A percentile compares a stretch with the other conserved stretches of the same genome.
Evolutionary conservation across 2,329 filamentous ascomycete species (phyloP).

Genomic region (Basipetospora chlamydospora): DNA sequence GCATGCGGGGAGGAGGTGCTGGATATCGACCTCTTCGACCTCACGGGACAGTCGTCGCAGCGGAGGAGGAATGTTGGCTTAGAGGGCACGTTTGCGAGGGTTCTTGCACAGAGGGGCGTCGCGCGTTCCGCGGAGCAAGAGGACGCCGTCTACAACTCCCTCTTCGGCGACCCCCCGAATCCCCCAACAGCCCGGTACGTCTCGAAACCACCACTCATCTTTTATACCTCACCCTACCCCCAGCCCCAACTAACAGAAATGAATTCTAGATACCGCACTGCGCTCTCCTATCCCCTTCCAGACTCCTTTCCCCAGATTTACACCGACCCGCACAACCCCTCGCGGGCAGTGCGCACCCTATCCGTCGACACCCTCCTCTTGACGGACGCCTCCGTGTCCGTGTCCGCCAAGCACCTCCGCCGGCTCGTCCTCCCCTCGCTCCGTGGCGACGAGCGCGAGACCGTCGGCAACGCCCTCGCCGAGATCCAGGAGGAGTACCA

Average conservation of each 20-base stretch:
- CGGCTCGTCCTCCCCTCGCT: conserved; percentile 48
- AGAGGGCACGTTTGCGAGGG: too few relatives aligned
- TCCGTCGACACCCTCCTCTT: conserved; percentile 48
- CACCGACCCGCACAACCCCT: conserved; percentile 14
- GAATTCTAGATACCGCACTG: conserved; percentile 30
- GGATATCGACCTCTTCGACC: conserved; percentile 10
- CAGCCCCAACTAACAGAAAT: neutral
- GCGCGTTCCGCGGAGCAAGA: neutral
- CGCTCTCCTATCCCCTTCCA: conserved; percentile 58
- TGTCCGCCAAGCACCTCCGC: conserved; percentile 52
- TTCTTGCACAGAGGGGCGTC: conserved; percentile 1
- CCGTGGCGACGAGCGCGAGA: conserved; percentile 66
- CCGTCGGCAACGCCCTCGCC: conserved; percentile 64
- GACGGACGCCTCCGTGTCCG: conserved; percentile 59
- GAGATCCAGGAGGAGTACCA: conserved; percentile 80
- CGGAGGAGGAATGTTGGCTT: too few relatives aligned
- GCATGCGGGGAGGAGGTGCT: conserved; percentile 13
- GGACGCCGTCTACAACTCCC: neutral
- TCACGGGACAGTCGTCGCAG: conserved; percentile 2
- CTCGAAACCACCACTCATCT: too few relatives aligned
- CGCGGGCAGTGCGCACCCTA: too few relatives aligned
- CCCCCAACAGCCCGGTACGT: conserved; percentile 1
- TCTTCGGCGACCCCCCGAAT: conserved; percentile 1
- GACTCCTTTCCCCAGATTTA: conserved; percentile 77
- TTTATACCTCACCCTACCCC: neutral